These are phyloP conservation scores for Xylaria castorea DNA, from an alignment of 495 filamentous ascomycete species.

Conservation along the genomic window DNA sequence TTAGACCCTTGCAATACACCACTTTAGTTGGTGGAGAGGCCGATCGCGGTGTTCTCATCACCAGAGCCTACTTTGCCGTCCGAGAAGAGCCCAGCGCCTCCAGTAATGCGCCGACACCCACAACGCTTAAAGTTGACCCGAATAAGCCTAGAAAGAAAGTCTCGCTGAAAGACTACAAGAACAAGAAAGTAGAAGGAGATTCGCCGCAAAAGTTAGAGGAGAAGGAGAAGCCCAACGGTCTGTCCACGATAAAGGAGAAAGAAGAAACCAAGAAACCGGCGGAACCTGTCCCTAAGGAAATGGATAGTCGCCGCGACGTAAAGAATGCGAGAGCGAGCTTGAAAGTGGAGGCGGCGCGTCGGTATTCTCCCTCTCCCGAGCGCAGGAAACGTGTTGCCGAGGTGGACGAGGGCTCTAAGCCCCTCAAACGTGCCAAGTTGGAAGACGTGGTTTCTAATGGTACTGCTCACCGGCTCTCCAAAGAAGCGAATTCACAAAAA, in stretches of 20 bases:
- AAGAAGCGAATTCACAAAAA: conserved; percentile 33
- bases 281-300: conserved; percentile 33
- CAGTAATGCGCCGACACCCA: conserved; percentile 35
- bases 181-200: conserved; percentile 48
- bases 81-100: conserved; percentile 43
- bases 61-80: conserved; percentile 51
- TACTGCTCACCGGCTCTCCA: conserved; percentile 35
- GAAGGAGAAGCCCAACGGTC: conserved; percentile 24
- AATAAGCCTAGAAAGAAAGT: conserved; percentile 54
- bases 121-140: conserved; percentile 41
- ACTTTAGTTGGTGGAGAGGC: conserved; percentile 51
- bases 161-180: conserved; percentile 56
- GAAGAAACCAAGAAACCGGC: conserved; percentile 32
- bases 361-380: conserved; percentile 41
- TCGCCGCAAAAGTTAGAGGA: conserved; percentile 42
- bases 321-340: conserved; percentile 31
- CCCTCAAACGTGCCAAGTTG: conserved; percentile 47
- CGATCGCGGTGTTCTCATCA: conserved; percentile 54
- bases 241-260: conserved; percentile 31
- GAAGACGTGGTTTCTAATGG: conserved; percentile 40
- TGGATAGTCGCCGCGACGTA: conserved; percentile 34
- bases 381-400: conserved; percentile 49
- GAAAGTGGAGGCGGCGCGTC: conserved; percentile 40
- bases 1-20: conserved; percentile 51
- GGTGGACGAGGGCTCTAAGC: conserved; percentile 42